Percentiles rank a stretch among this genome's conserved stretches.
phyloP scores from a whole-genome alignment of 495 filamentous ascomycete genomes.

The Neurospora sp. region DNA sequence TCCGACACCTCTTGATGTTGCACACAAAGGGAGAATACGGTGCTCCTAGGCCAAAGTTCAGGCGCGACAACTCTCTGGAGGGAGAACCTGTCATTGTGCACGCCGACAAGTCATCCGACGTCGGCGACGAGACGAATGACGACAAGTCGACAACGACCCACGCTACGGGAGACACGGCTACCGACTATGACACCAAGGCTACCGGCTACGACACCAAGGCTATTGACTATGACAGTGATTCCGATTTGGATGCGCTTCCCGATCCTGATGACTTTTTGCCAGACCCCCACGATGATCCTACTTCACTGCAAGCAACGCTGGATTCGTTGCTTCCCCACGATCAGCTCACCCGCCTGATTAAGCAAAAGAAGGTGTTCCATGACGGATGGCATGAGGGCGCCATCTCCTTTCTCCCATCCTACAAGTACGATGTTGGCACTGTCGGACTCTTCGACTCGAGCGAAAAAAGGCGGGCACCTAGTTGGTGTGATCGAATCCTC shows the following conservation, averaged over 20 bases:
- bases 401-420: constrained; percentile 85
- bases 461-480: constrained; percentile 84
- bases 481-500: constrained; percentile 97
- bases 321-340: constrained; percentile 82
- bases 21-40: constrained; percentile 75
- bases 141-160: no score
- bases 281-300: constrained; percentile 42
- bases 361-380: constrained; percentile 65
- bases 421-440: constrained; percentile 94
- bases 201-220: constrained; percentile 1
- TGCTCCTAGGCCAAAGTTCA: constrained; percentile 26
- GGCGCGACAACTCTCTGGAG: constrained; percentile 23
- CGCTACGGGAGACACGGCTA: neutral
- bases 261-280: constrained; percentile 46
- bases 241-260: constrained; percentile 33
- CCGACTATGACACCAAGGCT: neutral
- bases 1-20: constrained; percentile 71
- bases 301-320: constrained; percentile 70
- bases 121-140: constrained; percentile 22
- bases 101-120: constrained; percentile 14
- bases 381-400: constrained; percentile 87
- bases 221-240: constrained; percentile 19
- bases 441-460: constrained; percentile 88
- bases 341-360: constrained; percentile 68
- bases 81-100: constrained; percentile 34